Conservation (phyloP, 495 filamentous ascomycete genomes). For the Pyrenopolyporus hunteri region DNA sequence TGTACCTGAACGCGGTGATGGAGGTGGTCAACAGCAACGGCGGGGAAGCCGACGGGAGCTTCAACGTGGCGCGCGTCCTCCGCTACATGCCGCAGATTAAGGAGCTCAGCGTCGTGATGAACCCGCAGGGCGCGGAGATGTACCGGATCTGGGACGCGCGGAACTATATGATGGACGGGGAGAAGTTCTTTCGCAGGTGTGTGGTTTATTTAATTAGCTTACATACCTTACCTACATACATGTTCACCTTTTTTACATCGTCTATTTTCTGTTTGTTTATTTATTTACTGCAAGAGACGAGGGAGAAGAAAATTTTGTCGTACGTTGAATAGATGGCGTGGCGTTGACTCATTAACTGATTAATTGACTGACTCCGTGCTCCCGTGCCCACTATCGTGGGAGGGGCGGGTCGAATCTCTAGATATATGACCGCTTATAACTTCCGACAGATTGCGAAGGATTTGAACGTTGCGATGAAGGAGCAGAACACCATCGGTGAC, state of each 20-base stretch:
- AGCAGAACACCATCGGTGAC: slow-evolving; percentile 47
- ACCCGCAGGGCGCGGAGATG: not conserved
- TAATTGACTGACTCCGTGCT: too few relatives aligned
- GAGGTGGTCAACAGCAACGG: not conserved
- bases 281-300: too few relatives aligned
- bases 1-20: slow-evolving; percentile 40
- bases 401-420: too few relatives aligned
- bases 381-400: too few relatives aligned
- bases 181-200: slow-evolving; percentile 27
- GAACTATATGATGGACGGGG: slow-evolving; percentile 1
- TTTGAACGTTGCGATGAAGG: slow-evolving; percentile 35
- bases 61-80: not conserved
- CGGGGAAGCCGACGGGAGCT: not conserved
- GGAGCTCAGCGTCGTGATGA: not conserved
- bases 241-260: too few relatives aligned
- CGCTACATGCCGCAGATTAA: not conserved
- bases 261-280: too few relatives aligned
- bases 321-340: too few relatives aligned
- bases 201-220: not conserved
- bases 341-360: too few relatives aligned
- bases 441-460: not conserved
- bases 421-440: not conserved
- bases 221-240: not conserved
- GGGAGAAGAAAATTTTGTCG: too few relatives aligned
- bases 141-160: slow-evolving; percentile 11